Evolutionary conservation across 2,329 filamentous ascomycete species (phyloP).

Genomic region (Pseudocercospora vitis): DNA sequence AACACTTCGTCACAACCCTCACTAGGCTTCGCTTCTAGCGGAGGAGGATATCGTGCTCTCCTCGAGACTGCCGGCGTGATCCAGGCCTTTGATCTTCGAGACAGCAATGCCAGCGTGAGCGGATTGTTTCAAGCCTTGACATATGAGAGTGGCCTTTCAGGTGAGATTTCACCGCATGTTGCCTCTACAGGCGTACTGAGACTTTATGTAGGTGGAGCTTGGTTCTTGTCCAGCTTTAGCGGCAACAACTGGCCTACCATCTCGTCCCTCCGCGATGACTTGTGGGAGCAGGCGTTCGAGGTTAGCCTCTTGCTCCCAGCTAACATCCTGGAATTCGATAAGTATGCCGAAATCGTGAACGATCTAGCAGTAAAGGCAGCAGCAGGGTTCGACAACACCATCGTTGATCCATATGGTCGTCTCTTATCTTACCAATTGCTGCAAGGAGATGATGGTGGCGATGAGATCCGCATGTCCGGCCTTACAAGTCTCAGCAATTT

Average conservation of each 20-base stretch:
- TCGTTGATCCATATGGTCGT: slow-evolving; percentile 46
- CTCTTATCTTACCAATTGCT: slow-evolving; percentile 45
- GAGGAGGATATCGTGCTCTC: slow-evolving; percentile 47
- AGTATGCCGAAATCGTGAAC: slow-evolving; percentile 36
- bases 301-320: slow-evolving; percentile 42
- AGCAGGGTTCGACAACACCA: slow-evolving; percentile 43
- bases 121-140: slow-evolving; percentile 50
- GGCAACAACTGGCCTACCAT: slow-evolving; percentile 52
- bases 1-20: slow-evolving; percentile 41
- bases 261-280: slow-evolving; percentile 39
- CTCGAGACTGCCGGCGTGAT: slow-evolving; percentile 44
- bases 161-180: slow-evolving; percentile 4
- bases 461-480: slow-evolving; percentile 39
- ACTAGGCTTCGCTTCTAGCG: slow-evolving; percentile 46
- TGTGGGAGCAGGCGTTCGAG: slow-evolving; percentile 46
- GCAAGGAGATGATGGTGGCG: slow-evolving; percentile 39
- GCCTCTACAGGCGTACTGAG: not conserved
- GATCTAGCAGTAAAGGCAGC: slow-evolving; percentile 41
- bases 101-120: slow-evolving; percentile 37
- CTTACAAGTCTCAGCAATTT: slow-evolving; percentile 43
- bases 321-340: slow-evolving; percentile 29
- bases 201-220: slow-evolving; percentile 44
- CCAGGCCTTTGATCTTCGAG: slow-evolving; percentile 47
- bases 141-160: slow-evolving; percentile 49
- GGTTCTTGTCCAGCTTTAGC: slow-evolving; percentile 48